These are phyloP conservation scores for Kwoniella bestiolae DNA, from an alignment of 768 basidiomycete genomes.

Conservation along the genomic window DNA sequence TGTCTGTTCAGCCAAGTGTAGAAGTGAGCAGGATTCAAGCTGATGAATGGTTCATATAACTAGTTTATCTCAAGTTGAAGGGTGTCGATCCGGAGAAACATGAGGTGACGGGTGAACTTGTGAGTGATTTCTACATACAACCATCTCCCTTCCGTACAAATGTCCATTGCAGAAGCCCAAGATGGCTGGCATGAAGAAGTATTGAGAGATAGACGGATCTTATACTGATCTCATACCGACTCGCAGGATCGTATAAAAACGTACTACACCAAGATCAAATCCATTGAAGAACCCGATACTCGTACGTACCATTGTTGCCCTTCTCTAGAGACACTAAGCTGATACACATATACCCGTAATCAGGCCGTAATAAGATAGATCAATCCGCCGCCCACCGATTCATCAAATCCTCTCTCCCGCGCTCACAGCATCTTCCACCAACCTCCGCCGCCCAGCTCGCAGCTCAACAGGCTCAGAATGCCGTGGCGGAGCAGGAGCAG, in stretches of 20 bases:
- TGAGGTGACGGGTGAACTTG: slow-evolving; percentile 54
- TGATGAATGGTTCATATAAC: background rate
- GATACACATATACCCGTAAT: too few species aligned
- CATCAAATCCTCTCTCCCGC: slow-evolving; percentile 46
- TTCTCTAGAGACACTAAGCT: background rate
- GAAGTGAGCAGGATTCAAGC: background rate
- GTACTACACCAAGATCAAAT: slow-evolving; percentile 54
- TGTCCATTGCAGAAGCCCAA: too few species aligned
- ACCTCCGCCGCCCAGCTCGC: slow-evolving; percentile 29
- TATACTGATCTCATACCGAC: too few species aligned
- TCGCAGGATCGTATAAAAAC: slow-evolving; percentile 50
- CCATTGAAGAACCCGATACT: slow-evolving; percentile 47
- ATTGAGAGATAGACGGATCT: too few species aligned
- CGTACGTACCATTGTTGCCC: slow-evolving; percentile 31
- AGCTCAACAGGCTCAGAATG: slow-evolving; percentile 12
- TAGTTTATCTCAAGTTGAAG: slow-evolving; percentile 55
- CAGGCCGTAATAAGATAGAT: slow-evolving; percentile 40
- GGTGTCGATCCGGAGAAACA: slow-evolving; percentile 54
- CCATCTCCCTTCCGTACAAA: background rate
- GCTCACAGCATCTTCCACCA: slow-evolving; percentile 32
- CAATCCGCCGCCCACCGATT: slow-evolving; percentile 45
- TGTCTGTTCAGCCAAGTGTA: too few species aligned
- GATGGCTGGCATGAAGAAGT: too few species aligned
- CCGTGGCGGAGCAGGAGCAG: slow-evolving; percentile 23
- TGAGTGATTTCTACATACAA: slow-evolving; percentile 17